Evolutionary conservation across 2,329 filamentous ascomycete genomes (phyloP).

Genomic region (Cladosporium sp.): DNA sequence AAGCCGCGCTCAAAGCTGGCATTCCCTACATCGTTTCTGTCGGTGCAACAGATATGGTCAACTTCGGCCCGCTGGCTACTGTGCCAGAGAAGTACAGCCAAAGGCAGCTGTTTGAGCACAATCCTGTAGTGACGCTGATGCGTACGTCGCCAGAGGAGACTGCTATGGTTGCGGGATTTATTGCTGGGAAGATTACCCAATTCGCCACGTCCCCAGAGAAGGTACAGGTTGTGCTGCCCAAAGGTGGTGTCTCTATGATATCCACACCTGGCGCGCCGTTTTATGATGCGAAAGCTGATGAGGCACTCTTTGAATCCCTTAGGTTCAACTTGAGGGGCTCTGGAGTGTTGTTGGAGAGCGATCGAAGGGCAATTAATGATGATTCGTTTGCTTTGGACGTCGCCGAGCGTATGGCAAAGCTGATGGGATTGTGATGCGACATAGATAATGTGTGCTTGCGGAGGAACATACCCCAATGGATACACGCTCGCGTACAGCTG

Average conservation of each 20-base stretch:
- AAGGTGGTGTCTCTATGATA: slow-evolving; percentile 62
- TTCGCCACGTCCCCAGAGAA: slow-evolving; percentile 42
- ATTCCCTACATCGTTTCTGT: slow-evolving; percentile 58
- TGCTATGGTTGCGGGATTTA: slow-evolving; percentile 54
- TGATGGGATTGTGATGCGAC: slow-evolving; percentile 25
- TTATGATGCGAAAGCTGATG: slow-evolving; percentile 51
- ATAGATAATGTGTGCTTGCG: not conserved
- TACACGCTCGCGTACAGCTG: not conserved
- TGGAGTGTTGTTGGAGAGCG: slow-evolving; percentile 54
- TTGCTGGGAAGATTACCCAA: slow-evolving; percentile 54
- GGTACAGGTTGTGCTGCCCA: slow-evolving; percentile 61
- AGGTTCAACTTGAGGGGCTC: slow-evolving; percentile 50
- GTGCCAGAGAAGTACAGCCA: slow-evolving; percentile 56
- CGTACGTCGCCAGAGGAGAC: slow-evolving; percentile 62
- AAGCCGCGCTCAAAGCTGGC: slow-evolving; percentile 56
- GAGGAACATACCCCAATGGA: not conserved
- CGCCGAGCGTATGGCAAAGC: slow-evolving; percentile 38
- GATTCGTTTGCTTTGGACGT: slow-evolving; percentile 51
- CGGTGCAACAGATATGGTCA: slow-evolving; percentile 60
- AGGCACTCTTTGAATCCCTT: slow-evolving; percentile 50
- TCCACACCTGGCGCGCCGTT: slow-evolving; percentile 56
- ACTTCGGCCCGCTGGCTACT: slow-evolving; percentile 59
- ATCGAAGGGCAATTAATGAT: slow-evolving; percentile 58
- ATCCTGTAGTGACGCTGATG: slow-evolving; percentile 66
- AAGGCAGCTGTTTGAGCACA: slow-evolving; percentile 64